These are phyloP conservation scores for Oenanthe javanica DNA, from an alignment of 140 eudicot species.

Conservation along the genomic window DNA sequence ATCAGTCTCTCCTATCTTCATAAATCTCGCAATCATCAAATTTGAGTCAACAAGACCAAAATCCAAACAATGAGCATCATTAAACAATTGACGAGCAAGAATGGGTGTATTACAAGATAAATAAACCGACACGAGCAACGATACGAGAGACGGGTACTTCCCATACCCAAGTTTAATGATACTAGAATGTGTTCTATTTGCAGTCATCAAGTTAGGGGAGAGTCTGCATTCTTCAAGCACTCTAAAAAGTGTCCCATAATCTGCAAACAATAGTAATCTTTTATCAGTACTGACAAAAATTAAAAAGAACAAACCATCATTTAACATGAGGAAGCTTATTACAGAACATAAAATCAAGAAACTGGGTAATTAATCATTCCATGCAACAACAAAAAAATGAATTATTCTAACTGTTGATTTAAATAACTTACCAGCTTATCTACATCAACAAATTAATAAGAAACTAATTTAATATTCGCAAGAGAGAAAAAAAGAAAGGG, in stretches of 20 bases:
- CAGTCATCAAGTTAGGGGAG: conserved; percentile 30
- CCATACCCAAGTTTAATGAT: conserved; percentile 55
- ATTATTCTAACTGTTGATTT: too few species aligned
- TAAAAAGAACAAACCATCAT: not conserved
- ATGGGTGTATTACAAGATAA: conserved; percentile 25
- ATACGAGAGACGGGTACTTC: conserved; percentile 39
- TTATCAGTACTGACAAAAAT: not conserved
- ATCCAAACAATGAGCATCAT: conserved; percentile 30
- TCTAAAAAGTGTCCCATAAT: conserved; percentile 32
- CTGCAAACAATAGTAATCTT: conserved; percentile 26
- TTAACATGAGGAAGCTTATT: not conserved
- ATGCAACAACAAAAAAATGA: not conserved
- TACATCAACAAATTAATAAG: not conserved
- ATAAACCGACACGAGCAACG: conserved; percentile 39
- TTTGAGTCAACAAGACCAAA: conserved; percentile 46
- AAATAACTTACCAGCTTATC: not conserved
- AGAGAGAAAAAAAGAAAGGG: not conserved
- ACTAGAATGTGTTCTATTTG: conserved; percentile 36
- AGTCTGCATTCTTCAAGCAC: conserved; percentile 49
- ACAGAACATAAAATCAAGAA: not conserved
- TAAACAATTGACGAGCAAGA: conserved; percentile 41
- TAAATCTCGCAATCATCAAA: conserved; percentile 46
- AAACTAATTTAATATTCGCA: not conserved
- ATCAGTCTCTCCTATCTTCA: conserved; percentile 52
- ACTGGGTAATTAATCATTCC: not conserved